Percentiles rank a stretch among this genome's conserved stretches.
Conservation (phyloP, 192 early-diverging fungal species). For the Phycomyces nitens region DNA sequence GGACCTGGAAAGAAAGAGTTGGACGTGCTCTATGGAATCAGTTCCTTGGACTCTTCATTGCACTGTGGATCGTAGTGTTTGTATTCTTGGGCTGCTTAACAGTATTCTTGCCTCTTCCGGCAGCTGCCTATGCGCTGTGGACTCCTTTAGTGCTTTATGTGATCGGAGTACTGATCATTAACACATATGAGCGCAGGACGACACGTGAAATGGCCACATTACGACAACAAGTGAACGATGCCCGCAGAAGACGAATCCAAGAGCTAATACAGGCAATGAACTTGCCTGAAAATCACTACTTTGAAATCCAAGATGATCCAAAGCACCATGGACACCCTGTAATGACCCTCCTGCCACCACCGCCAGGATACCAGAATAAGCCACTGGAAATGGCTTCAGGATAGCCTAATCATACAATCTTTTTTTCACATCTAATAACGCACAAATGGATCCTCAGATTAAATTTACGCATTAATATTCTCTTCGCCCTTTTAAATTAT, state of each 20-base stretch:
- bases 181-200: background rate
- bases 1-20: no score
- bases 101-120: slow-evolving; percentile 6
- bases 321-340: slow-evolving; percentile 16
- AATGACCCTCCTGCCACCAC: slow-evolving; percentile 17
- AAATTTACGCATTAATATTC: no score
- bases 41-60: slow-evolving; percentile 1
- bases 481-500: no score
- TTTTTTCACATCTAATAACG: no score
- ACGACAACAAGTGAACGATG: background rate
- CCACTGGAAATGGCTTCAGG: background rate
- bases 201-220: background rate
- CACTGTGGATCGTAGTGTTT: slow-evolving; percentile 12
- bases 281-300: slow-evolving; percentile 12
- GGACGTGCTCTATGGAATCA: no score
- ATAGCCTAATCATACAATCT: background rate
- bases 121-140: slow-evolving; percentile 9
- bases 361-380: slow-evolving; percentile 3
- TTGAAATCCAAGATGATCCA: slow-evolving; percentile 7
- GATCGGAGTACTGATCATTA: background rate
- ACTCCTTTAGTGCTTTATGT: slow-evolving; percentile 11
- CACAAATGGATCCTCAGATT: no score
- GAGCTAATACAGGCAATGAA: background rate
- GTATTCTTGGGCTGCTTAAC: slow-evolving; percentile 3
- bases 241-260: background rate